phyloP scores from a whole-genome alignment of 129 eudicot species.

The Scalesia atractyloides region DNA sequence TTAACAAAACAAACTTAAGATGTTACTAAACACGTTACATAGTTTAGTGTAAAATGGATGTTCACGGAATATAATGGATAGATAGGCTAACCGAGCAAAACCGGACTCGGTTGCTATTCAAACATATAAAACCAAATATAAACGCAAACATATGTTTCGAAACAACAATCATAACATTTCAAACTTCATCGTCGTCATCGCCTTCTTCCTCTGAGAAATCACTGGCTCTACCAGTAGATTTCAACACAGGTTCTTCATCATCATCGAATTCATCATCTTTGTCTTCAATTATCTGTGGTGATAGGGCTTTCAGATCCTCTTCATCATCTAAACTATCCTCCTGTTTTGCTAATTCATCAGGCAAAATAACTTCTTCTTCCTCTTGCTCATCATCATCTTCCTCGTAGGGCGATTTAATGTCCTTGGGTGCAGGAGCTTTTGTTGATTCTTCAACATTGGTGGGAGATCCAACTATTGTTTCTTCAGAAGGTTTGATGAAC shows the following conservation, averaged over 20 bases:
- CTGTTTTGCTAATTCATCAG: slow-evolving; percentile 32
- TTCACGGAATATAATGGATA: slow-evolving; percentile 6
- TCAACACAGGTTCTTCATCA: slow-evolving; percentile 19
- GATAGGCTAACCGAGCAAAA: slow-evolving; percentile 19
- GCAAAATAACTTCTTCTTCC: slow-evolving; percentile 22
- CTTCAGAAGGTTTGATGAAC: slow-evolving; percentile 29
- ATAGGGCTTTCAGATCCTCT: slow-evolving; percentile 16
- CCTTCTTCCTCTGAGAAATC: slow-evolving; percentile 37
- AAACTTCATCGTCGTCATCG: slow-evolving; percentile 26
- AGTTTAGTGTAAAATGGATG: not conserved
- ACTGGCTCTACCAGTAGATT: slow-evolving; percentile 22
- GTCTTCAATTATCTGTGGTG: slow-evolving; percentile 35
- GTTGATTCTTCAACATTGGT: slow-evolving; percentile 23
- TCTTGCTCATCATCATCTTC: slow-evolving; percentile 11
- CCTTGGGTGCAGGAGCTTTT: slow-evolving; percentile 28
- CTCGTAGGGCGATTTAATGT: slow-evolving; percentile 33
- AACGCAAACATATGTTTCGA: not conserved
- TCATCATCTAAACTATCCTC: slow-evolving; percentile 21
- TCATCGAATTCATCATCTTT: slow-evolving; percentile 30
- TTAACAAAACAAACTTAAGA: no score
- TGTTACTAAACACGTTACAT: no score
- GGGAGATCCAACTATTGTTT: slow-evolving; percentile 29
- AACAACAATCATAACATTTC: slow-evolving; percentile 3
- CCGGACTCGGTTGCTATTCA: slow-evolving; percentile 25
- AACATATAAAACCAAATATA: not conserved